Conservation (phyloP, 2,329 filamentous ascomycete genomes). For the Aureobasidium sp. region DNA sequence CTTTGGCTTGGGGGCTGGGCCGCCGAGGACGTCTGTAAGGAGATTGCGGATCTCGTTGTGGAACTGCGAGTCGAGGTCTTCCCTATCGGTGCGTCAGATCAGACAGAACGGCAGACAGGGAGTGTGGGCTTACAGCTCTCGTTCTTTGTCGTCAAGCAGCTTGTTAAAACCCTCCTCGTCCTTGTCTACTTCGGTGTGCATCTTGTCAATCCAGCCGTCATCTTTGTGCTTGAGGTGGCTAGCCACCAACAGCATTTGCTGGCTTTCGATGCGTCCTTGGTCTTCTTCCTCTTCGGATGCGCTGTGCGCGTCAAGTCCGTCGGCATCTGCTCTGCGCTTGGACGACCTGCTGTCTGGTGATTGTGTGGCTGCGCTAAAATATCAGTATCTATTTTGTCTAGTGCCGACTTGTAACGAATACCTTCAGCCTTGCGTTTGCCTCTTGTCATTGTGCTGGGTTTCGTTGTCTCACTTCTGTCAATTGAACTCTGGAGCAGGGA, state of each 20-base stretch:
- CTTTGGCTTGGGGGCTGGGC: not conserved
- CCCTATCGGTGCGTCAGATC: slow-evolving; percentile 31
- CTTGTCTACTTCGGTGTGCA: not conserved
- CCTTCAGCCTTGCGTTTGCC: slow-evolving; percentile 12
- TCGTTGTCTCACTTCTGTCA: too few relatives aligned
- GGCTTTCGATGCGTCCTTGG: slow-evolving; percentile 16
- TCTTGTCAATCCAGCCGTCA: slow-evolving; percentile 7
- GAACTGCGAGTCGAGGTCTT: slow-evolving; percentile 18
- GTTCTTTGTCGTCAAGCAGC: slow-evolving; percentile 11
- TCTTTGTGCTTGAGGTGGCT: slow-evolving; percentile 1
- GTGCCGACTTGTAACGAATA: not conserved
- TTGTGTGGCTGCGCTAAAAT: not conserved
- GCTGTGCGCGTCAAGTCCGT: not conserved
- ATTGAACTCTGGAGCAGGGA: not conserved
- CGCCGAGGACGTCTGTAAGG: not conserved
- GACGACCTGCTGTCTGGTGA: not conserved
- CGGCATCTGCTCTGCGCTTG: not conserved
- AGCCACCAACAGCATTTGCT: not conserved
- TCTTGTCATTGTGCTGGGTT: not conserved
- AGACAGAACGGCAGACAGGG: slow-evolving; percentile 30
- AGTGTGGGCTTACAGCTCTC: slow-evolving; percentile 21
- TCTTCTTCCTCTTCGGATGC: slow-evolving; percentile 8
- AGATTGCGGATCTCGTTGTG: not conserved
- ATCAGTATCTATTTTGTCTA: not conserved
- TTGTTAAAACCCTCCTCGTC: not conserved